These are phyloP conservation scores for Eucalyptus melliodora DNA, from an alignment of 345 rosid species.

Conservation along the genomic window DNA sequence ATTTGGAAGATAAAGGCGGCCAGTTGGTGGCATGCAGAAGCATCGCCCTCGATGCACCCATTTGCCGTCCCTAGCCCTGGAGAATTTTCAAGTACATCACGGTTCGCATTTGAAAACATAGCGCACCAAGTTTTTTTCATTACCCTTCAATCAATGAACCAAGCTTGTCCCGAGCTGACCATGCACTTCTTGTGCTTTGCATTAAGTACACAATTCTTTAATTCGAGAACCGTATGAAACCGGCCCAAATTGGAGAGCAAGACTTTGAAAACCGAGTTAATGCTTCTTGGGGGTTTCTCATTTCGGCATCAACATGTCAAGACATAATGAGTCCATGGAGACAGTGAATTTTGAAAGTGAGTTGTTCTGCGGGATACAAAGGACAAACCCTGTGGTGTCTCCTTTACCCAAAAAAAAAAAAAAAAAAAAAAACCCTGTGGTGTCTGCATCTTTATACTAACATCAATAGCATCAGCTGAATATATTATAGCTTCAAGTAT, in stretches of 20 bases:
- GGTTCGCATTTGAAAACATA: background rate
- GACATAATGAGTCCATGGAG: background rate
- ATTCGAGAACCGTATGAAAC: background rate
- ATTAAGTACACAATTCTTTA: background rate
- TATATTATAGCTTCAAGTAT: background rate
- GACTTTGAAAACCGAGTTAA: background rate
- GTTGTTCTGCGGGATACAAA: background rate
- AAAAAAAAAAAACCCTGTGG: background rate
- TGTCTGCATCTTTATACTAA: background rate
- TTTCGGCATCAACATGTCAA: background rate
- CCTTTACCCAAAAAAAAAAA: no score
- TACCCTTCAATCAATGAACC: background rate
- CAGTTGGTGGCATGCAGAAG: background rate
- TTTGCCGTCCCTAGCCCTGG: background rate
- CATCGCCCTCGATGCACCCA: background rate
- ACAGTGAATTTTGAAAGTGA: background rate
- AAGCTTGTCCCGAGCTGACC: background rate
- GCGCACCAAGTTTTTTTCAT: background rate
- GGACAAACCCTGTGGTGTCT: background rate
- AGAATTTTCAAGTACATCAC: background rate
- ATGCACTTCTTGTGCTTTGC: background rate
- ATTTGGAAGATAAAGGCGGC: background rate
- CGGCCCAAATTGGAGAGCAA: background rate
- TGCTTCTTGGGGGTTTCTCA: background rate
- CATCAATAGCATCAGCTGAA: background rate